Percentiles rank a stretch among this genome's conserved stretches.
Evolutionary conservation across 129 eudicot genomes (phyloP).

Genomic region (Mikania micrantha): DNA sequence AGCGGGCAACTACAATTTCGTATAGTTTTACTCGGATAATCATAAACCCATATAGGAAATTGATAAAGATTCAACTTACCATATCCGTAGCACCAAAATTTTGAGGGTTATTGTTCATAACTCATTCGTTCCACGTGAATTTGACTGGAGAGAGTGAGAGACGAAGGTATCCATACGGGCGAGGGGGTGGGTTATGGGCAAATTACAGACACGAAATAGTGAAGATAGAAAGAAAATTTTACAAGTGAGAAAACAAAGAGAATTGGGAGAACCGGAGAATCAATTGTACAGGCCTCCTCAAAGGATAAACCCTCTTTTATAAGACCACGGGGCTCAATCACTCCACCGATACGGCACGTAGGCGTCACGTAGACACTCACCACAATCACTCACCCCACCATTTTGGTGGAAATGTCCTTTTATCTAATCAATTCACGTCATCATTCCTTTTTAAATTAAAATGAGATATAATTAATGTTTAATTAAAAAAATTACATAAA

Average conservation of each 20-base stretch:
- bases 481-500: too few relatives aligned
- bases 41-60: neutral
- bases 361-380: too few relatives aligned
- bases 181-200: neutral
- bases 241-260: neutral
- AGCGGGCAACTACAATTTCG: neutral
- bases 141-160: slow-evolving; percentile 5
- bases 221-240: slow-evolving; percentile 1
- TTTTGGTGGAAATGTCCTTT: too few relatives aligned
- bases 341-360: too few relatives aligned
- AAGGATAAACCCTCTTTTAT: slow-evolving; percentile 20
- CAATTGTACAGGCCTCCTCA: slow-evolving; percentile 2
- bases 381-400: too few relatives aligned
- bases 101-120: neutral
- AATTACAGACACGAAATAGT: neutral
- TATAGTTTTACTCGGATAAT: neutral
- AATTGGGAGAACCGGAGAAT: neutral
- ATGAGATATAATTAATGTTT: too few relatives aligned
- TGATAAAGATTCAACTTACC: slow-evolving; percentile 7
- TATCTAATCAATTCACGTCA: too few relatives aligned
- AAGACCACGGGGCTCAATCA: too few relatives aligned
- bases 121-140: neutral
- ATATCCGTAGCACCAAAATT: neutral
- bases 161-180: slow-evolving; percentile 1
- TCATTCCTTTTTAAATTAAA: too few relatives aligned